phyloP scores from a whole-genome alignment of 2,329 filamentous ascomycete genomes.

The Botrytis paeoniae region DNA sequence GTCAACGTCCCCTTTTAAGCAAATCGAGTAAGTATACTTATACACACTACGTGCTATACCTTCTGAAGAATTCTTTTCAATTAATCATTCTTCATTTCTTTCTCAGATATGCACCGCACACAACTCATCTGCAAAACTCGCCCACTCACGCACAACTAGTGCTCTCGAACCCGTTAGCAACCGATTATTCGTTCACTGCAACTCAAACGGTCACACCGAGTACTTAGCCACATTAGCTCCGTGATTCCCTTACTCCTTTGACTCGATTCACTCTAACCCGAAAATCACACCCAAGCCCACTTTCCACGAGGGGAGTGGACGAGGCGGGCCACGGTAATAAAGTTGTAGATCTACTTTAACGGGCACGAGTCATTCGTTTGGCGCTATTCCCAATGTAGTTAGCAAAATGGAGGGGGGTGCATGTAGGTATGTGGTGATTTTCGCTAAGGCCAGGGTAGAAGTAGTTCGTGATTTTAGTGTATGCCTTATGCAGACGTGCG shows the following conservation, averaged over 20 bases:
- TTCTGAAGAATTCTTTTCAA: neutral
- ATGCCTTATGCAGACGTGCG: neutral
- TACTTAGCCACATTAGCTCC: neutral
- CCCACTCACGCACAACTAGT: neutral
- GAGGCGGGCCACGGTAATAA: neutral
- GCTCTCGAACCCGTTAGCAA: neutral
- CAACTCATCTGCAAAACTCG: neutral
- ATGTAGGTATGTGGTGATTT: neutral
- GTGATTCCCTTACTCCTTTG: neutral
- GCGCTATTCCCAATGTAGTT: neutral
- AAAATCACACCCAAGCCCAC: neutral
- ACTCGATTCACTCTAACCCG: neutral
- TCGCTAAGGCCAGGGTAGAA: neutral
- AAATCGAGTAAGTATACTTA: neutral
- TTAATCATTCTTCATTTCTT: neutral
- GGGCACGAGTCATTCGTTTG: constrained; percentile 3
- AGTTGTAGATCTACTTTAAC: constrained; percentile 2
- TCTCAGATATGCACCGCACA: neutral
- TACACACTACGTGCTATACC: neutral
- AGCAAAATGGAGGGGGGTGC: neutral
- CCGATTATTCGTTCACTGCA: neutral
- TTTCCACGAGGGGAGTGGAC: neutral
- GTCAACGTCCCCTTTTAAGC: neutral
- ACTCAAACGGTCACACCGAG: constrained; percentile 5
- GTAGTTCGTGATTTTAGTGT: neutral